Percentiles rank a stretch among this genome's conserved stretches.
These are phyloP conservation scores for Yarrowia deformans DNA, from an alignment of 805 yeast species.

Conservation along the genomic window DNA sequence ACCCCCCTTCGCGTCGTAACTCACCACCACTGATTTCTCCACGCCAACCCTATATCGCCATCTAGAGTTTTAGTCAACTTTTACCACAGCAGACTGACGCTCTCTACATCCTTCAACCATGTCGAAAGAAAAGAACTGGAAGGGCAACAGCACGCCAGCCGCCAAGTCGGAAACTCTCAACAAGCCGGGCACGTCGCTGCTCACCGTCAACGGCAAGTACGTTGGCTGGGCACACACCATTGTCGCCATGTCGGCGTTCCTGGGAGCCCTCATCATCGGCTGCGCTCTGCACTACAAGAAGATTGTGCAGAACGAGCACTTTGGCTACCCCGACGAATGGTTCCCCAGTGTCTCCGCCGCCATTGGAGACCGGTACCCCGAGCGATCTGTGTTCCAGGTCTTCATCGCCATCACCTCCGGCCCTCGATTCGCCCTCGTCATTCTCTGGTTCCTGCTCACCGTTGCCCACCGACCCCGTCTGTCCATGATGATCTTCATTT, in stretches of 20 bases:
- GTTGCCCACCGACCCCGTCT: slow-evolving; percentile 50
- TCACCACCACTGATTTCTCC: slow-evolving; percentile 7
- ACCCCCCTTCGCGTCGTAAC: not conserved
- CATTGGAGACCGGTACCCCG: slow-evolving; percentile 97
- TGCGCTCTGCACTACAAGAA: slow-evolving; percentile 80
- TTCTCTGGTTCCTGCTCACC: slow-evolving; percentile 56
- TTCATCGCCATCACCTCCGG: slow-evolving; percentile 93
- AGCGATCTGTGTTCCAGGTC: slow-evolving; percentile 88
- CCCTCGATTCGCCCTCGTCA: slow-evolving; percentile 77
- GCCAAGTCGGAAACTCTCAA: slow-evolving; percentile 25
- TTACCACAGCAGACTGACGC: not conserved
- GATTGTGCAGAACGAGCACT: slow-evolving; percentile 85
- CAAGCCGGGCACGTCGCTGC: slow-evolving; percentile 37
- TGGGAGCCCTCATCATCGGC: slow-evolving; percentile 77
- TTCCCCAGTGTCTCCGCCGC: slow-evolving; percentile 97
- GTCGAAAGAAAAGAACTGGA: slow-evolving; percentile 38
- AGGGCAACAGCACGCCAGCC: slow-evolving; percentile 21
- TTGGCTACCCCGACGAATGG: slow-evolving; percentile 97
- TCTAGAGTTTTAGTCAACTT: slow-evolving; percentile 13
- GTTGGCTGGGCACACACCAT: slow-evolving; percentile 39
- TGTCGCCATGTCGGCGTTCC: slow-evolving; percentile 61
- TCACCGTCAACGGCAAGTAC: slow-evolving; percentile 25
- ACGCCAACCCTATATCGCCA: slow-evolving; percentile 32
- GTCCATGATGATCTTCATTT: slow-evolving; percentile 52
- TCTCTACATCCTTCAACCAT: slow-evolving; percentile 10